A percentile compares a stretch with the other conserved stretches of the same genome.
Evolutionary conservation across 129 eudicot genomes (phyloP).

Genomic region (Helichrysum umbraculigerum): DNA sequence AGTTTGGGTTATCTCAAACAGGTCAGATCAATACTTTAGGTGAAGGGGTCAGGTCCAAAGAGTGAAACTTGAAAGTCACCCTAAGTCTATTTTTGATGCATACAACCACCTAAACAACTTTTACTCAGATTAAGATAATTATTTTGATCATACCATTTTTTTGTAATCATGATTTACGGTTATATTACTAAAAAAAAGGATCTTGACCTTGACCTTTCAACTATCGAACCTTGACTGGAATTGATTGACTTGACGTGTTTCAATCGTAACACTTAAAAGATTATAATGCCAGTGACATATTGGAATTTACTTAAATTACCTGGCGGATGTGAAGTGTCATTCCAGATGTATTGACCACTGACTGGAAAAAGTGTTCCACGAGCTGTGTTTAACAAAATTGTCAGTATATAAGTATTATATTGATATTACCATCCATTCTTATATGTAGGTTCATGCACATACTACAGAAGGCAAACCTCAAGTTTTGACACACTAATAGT

Average conservation of each 20-base stretch:
- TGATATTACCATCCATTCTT: not conserved
- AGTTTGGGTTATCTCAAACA: not conserved
- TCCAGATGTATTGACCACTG: conserved; percentile 96
- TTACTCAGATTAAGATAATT: not conserved
- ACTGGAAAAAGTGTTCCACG: conserved; percentile 98
- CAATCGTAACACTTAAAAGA: no score
- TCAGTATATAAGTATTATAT: not conserved
- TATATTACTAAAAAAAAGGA: not conserved
- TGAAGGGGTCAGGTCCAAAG: not conserved
- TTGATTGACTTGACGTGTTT: no score
- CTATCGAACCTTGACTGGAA: not conserved
- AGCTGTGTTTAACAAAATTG: conserved; percentile 43
- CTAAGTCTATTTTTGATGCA: not conserved
- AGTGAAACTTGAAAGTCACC: not conserved
- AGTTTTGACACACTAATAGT: not conserved
- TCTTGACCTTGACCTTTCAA: not conserved
- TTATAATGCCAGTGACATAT: no score
- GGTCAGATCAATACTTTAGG: not conserved
- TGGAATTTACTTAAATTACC: conserved; percentile 41
- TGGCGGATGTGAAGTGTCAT: conserved; percentile 97
- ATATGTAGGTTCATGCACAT: not conserved
- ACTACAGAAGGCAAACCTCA: not conserved
- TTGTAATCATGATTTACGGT: not conserved
- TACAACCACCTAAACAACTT: not conserved
- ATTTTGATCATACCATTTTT: no score